Conservation (phyloP, 2,329 filamentous ascomycete species). For the Aspergillus sp. region DNA sequence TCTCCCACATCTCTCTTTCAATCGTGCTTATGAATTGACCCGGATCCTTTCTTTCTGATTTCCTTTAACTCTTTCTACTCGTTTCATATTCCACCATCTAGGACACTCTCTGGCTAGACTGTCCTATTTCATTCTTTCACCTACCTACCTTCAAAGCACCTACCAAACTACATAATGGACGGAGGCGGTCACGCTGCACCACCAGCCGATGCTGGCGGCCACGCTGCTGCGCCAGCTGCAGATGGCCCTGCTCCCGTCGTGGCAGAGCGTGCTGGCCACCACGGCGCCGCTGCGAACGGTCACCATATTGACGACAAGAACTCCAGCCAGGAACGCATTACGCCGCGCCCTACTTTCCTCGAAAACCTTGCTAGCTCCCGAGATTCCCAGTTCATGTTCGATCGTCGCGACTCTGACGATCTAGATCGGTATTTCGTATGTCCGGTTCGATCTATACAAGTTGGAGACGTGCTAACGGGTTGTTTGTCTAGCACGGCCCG, state of each 20-base stretch:
- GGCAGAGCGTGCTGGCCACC: slow-evolving; percentile 20
- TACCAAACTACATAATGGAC: slow-evolving; percentile 4
- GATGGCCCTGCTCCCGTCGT: slow-evolving; percentile 28
- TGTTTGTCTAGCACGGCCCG: slow-evolving; percentile 48
- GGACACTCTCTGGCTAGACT: slow-evolving; percentile 18
- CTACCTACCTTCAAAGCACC: not conserved
- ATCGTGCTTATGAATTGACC: slow-evolving; percentile 11
- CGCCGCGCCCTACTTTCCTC: slow-evolving; percentile 40
- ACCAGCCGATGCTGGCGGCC: slow-evolving; percentile 10
- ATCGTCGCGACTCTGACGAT: slow-evolving; percentile 46
- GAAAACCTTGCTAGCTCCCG: slow-evolving; percentile 37
- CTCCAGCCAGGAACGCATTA: slow-evolving; percentile 28
- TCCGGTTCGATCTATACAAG: not conserved
- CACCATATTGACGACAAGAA: slow-evolving; percentile 30
- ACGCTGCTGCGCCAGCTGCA: slow-evolving; percentile 17
- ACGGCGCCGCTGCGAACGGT: not conserved
- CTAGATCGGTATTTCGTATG: slow-evolving; percentile 66
- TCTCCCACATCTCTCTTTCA: slow-evolving; percentile 3
- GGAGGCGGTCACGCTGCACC: slow-evolving; percentile 16
- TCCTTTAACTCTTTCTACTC: not conserved
- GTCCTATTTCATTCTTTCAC: slow-evolving; percentile 12
- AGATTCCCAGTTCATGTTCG: slow-evolving; percentile 36
- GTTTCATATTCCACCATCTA: not conserved
- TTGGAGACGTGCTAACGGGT: not conserved
- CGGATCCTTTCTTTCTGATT: slow-evolving; percentile 1